A percentile compares a stretch with the other conserved stretches of the same genome.
These are phyloP conservation scores for Rhizophlyctis rosea DNA, from an alignment of 192 early-diverging fungal species.

Conservation along the genomic window DNA sequence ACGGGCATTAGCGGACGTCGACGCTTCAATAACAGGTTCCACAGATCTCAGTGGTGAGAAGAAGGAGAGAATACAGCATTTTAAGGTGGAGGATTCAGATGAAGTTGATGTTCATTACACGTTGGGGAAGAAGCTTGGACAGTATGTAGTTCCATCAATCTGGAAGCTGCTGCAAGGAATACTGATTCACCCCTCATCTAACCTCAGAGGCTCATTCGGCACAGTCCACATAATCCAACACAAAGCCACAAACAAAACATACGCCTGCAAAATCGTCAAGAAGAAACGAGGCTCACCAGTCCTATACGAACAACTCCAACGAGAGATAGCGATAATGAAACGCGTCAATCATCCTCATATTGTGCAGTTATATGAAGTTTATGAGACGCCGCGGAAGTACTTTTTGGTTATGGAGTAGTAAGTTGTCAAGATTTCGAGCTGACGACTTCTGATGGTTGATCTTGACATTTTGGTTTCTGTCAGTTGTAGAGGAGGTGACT, in stretches of 20 bases:
- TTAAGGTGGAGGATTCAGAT: constrained; percentile 3
- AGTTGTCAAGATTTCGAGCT: no score
- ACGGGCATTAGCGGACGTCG: no score
- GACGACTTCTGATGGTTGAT: no score
- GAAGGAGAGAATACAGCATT: no score
- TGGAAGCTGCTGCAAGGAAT: neutral
- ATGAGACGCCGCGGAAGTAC: constrained; percentile 47
- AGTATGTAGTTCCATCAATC: constrained; percentile 2
- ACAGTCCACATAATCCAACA: constrained; percentile 42
- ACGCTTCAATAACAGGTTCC: no score
- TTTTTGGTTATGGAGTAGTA: constrained; percentile 55
- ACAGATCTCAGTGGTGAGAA: no score
- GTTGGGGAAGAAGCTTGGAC: constrained; percentile 16
- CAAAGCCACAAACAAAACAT: constrained; percentile 26
- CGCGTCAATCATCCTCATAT: constrained; percentile 42
- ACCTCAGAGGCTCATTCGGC: constrained; percentile 49
- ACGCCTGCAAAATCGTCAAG: constrained; percentile 49
- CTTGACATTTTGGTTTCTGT: no score
- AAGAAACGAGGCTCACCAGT: constrained; percentile 37
- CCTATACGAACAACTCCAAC: constrained; percentile 44
- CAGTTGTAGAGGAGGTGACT: constrained; percentile 37
- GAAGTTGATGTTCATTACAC: constrained; percentile 1
- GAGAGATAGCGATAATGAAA: constrained; percentile 54
- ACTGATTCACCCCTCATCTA: neutral
- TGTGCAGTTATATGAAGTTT: constrained; percentile 43